Evolutionary conservation across 441 rosid species (phyloP).

Genomic region (Manihot esculenta): DNA sequence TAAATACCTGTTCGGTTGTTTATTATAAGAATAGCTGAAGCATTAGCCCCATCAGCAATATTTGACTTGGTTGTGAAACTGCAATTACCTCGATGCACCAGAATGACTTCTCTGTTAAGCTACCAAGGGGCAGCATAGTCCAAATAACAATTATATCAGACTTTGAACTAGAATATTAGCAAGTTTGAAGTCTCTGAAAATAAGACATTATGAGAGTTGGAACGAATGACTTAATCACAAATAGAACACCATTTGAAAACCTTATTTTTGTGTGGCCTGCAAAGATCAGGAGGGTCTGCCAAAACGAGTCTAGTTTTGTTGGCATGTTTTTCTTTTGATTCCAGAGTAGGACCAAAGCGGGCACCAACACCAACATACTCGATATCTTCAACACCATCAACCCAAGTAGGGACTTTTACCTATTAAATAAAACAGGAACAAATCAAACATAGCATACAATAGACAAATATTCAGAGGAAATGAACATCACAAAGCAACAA

Average conservation of each 20-base stretch:
- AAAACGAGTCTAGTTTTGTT: constrained; percentile 59
- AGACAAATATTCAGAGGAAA: neutral
- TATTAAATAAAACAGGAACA: constrained; percentile 20
- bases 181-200: neutral
- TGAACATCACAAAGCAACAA: neutral
- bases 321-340: constrained; percentile 91
- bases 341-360: constrained; percentile 82
- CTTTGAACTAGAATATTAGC: neutral
- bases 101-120: constrained; percentile 74
- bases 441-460: constrained; percentile 1
- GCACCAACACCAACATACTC: constrained; percentile 99
- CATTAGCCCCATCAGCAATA: constrained; percentile 81
- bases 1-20: constrained; percentile 73
- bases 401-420: constrained; percentile 97
- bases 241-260: constrained; percentile 31
- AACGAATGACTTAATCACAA: constrained; percentile 2
- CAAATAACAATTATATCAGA: constrained; percentile 13
- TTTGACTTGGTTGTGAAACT: constrained; percentile 87
- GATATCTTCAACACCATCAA: constrained; percentile 60
- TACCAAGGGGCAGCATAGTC: constrained; percentile 35
- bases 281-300: constrained; percentile 92
- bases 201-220: neutral
- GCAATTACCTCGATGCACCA: constrained; percentile 93
- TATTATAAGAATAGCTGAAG: constrained; percentile 87
- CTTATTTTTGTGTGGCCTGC: constrained; percentile 64